phyloP scores from a whole-genome alignment of 495 filamentous ascomycete genomes.

The Talaromyces adpressus region DNA sequence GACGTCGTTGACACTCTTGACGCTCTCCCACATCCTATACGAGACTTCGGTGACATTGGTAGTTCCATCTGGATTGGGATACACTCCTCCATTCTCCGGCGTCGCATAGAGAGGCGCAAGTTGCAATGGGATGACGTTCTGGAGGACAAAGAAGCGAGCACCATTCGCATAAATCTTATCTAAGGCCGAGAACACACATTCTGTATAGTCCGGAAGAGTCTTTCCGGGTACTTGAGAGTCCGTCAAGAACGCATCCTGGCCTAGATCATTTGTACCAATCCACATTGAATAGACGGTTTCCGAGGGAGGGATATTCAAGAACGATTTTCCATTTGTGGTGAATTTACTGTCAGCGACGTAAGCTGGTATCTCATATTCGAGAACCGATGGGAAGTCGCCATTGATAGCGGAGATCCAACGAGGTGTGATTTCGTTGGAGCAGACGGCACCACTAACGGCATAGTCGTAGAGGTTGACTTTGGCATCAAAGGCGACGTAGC shows the following conservation, averaged over 20 bases:
- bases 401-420: constrained; percentile 41
- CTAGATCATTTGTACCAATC: constrained; percentile 77
- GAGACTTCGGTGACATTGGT: constrained; percentile 49
- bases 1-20: constrained; percentile 52
- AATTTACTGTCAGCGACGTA: constrained; percentile 55
- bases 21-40: constrained; percentile 55
- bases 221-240: constrained; percentile 52
- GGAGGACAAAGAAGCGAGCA: constrained; percentile 60
- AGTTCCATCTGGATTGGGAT: constrained; percentile 45
- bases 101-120: constrained; percentile 53
- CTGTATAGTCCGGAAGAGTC: constrained; percentile 53
- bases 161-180: constrained; percentile 55
- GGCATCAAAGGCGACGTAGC: constrained; percentile 50
- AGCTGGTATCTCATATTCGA: constrained; percentile 61
- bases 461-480: constrained; percentile 62
- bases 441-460: constrained; percentile 62
- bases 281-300: constrained; percentile 66
- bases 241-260: constrained; percentile 52
- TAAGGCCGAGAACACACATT: constrained; percentile 56
- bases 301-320: constrained; percentile 40
- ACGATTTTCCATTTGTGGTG: constrained; percentile 31
- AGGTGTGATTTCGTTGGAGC: constrained; percentile 57
- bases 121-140: constrained; percentile 59
- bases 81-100: constrained; percentile 44
- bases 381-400: constrained; percentile 51